Evolutionary conservation across 2,329 filamentous ascomycete genomes (phyloP).

Genomic region (Pestalotiopsis sp.): DNA sequence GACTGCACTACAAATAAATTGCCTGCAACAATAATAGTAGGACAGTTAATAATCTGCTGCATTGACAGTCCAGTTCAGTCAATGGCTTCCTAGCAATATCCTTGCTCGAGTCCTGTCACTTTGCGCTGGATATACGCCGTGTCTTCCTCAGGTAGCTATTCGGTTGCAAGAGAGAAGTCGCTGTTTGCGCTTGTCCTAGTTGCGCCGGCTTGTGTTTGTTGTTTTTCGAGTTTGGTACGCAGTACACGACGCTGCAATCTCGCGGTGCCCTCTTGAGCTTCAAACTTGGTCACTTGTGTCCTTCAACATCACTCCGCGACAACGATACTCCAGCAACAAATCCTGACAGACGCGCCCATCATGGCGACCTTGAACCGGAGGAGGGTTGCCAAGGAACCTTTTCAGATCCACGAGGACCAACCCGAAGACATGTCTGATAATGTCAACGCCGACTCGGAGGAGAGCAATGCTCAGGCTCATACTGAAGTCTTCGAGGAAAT

Average conservation of each 20-base stretch:
- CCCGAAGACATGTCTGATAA: conserved; percentile 26
- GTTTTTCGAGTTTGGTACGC: neutral
- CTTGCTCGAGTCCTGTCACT: neutral
- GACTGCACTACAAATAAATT: neutral
- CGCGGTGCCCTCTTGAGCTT: neutral
- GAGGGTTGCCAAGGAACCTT: conserved; percentile 32
- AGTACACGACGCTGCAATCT: neutral
- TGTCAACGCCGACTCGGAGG: conserved; percentile 27
- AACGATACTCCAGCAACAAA: neutral
- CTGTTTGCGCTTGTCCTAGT: neutral
- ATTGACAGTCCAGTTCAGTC: neutral
- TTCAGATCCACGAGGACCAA: conserved; percentile 39
- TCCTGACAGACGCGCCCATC: neutral
- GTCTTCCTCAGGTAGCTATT: neutral
- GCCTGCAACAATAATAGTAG: neutral
- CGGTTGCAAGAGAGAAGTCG: neutral
- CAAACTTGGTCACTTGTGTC: neutral
- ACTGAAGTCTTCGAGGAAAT: conserved; percentile 32
- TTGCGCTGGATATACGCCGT: neutral
- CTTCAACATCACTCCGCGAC: neutral
- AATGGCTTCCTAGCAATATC: neutral
- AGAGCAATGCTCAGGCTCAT: conserved; percentile 24
- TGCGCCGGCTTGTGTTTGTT: neutral
- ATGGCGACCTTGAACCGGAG: conserved; percentile 31
- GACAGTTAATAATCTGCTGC: neutral